Evolutionary conservation across 2,329 filamentous ascomycete genomes (phyloP), one percentile per base, ranked within the genome.

Genomic region (Fusarium cicatricum): DNA sequence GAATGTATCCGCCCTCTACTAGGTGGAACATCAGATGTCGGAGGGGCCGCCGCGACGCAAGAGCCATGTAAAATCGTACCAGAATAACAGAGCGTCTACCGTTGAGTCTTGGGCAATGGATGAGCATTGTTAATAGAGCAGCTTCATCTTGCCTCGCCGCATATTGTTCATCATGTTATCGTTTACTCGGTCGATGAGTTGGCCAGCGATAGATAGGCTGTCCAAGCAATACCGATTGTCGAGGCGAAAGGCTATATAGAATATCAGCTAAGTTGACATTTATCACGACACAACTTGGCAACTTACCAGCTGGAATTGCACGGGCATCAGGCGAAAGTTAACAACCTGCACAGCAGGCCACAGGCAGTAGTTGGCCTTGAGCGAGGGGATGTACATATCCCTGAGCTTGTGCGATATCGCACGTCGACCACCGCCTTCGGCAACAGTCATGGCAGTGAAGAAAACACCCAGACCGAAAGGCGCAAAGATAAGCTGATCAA

Each of bases 271-370:
- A 17, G 2, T 14, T 11, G 9, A 46, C 2, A 10, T 12, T 26
- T 2, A 7, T 10, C 10, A 8, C n/a, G 5, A 2, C 2, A 11
- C 9, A 4, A 2, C 12, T 19, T 14, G 1, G 29, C 2, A 14
- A 85, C 92, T 82, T 78, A 97, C 93, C 76, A 99, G 90, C 76
- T 99, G 95, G 75, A 95, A 96, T 72, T 96, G 93, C 47, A 98
- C 89, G 12, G 95, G 95, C 82, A 99, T 92, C 66, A 98, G 74
- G 26, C 94, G 86, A 79, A 99, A 99, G 80, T 99, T 99, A 78
- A 99, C 85, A 61, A 98, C 88, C 78, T 99, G 95, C 38, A 99
- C 95, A 6, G 90, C 86, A 19, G 95, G 95, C 95, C 95, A 99
- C 19, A 99, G 85, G 67, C 96, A 81, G 70, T 90, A 99, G 77